Evolutionary conservation across 208 protist genomes (phyloP), one percentile per base, ranked within the genome.

Genomic region (Wallacemonas sp.): DNA sequence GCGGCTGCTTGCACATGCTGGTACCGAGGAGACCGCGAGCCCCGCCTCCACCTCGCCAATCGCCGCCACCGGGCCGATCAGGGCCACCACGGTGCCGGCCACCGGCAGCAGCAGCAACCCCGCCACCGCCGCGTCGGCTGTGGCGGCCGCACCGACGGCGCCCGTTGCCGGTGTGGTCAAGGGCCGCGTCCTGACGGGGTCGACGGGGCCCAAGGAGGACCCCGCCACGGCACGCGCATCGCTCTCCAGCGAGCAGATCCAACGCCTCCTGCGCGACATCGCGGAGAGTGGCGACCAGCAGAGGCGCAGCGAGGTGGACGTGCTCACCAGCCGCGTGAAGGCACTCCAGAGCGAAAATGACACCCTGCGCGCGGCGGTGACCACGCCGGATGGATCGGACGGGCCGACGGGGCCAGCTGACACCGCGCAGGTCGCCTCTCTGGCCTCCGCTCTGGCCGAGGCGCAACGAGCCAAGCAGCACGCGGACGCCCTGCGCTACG

Each of bases 1-100:
- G 18, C 55, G 33, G 0, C 49, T 90, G 46, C 61, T 74, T n/a
- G 70, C 48, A n/a, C 72, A 86, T n/a, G n/a, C n/a, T n/a, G n/a
- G n/a, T n/a, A n/a, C n/a, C n/a, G n/a, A n/a, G n/a, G n/a, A n/a
- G n/a, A n/a, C n/a, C n/a, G n/a, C n/a, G n/a, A n/a, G n/a, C n/a
- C n/a, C n/a, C n/a, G n/a, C n/a, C n/a, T n/a, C n/a, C n/a, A n/a
- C n/a, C n/a, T n/a, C n/a, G n/a, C n/a, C n/a, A n/a, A n/a, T n/a
- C n/a, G n/a, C n/a, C n/a, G n/a, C n/a, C n/a, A n/a, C n/a, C n/a
- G n/a, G n/a, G n/a, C n/a, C n/a, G n/a, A n/a, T n/a, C n/a, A n/a
- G n/a, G n/a, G n/a, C n/a, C n/a, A n/a, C n/a, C n/a, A n/a, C n/a
- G n/a, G n/a, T n/a, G n/a, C n/a, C n/a, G n/a, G n/a, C n/a, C n/a